phyloP scores from a whole-genome alignment of 345 rosid species.

The Anacardium occidentale region DNA sequence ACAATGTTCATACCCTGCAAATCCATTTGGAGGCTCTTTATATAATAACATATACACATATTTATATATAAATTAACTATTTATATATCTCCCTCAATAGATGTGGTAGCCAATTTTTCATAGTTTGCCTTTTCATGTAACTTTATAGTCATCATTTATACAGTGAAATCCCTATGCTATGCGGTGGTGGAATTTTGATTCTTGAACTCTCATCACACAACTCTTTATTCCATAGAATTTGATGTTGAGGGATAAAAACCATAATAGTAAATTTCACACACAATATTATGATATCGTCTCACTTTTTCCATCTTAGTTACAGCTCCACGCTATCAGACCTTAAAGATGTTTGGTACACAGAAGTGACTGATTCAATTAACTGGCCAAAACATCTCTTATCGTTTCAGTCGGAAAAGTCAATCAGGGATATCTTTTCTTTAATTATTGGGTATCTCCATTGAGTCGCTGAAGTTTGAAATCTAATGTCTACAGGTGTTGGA shows the following conservation, averaged over 20 bases:
- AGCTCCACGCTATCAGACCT: neutral
- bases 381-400: neutral
- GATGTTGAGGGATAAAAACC: too few species aligned
- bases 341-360: neutral
- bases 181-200: neutral
- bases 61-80: too few species aligned
- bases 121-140: neutral
- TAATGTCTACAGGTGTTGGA: neutral
- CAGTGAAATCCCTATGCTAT: neutral
- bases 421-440: neutral
- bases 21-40: neutral
- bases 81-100: neutral
- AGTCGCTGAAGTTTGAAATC: neutral
- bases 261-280: neutral
- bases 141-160: neutral
- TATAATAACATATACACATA: too few species aligned
- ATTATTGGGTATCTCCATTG: neutral
- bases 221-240: too few species aligned
- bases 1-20: neutral
- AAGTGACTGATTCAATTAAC: slow-evolving; percentile 1
- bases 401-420: neutral
- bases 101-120: slow-evolving; percentile 6
- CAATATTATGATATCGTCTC: neutral
- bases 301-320: neutral
- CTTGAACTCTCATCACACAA: too few species aligned